Evolutionary conservation across 305 asterid genomes (phyloP), one percentile per base, ranked within the genome.

Genomic region (Lippia alba): DNA sequence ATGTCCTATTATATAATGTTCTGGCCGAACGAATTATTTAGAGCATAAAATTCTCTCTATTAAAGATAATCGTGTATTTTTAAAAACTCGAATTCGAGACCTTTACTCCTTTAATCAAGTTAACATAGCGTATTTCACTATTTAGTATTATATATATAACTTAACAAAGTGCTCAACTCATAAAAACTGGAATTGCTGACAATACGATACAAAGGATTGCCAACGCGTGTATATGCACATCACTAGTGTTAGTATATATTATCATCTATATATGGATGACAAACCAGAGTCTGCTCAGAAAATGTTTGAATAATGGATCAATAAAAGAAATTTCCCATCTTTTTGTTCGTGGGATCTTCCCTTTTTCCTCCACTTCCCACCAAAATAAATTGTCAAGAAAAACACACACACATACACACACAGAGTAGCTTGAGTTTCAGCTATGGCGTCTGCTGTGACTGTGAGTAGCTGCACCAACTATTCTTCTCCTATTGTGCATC

Each of bases 401-500:
- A 14, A 49, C 8, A 56, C 49, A 8, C 49, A 3, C 14, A 36
- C 41, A 3, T 9, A 36, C 41, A 36, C 41, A 4, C 41, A 36
- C 41, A 36, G 41, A 36, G 12, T 19, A 12, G 33, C 0, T 30
- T 44, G 49, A 66, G 63, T 40, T 61, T 44, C 36, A 64, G 54
- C 59, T 11, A 82, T 80, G 86, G 80, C 83, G 67, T 73, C 75
- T 64, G 69, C 81, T 61, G 33, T 61, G 68, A 72, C 81, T 61
- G 33, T 61, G 68, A 72, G 56, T 62, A 45, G 36, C 36, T 78
- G 69, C 57, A 55, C 55, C 34, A 76, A 69, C 60, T 71, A 67
- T 58, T 73, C 87, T 30, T 66, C 77, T 71, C 69, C 67, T 54
- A 24, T 75, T 69, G 57, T 66, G 24, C 73, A 77, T 58, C 79